Evolutionary conservation across 2,329 filamentous ascomycete species (phyloP).

Genomic region (Macrophomina pseudophaseolina): DNA sequence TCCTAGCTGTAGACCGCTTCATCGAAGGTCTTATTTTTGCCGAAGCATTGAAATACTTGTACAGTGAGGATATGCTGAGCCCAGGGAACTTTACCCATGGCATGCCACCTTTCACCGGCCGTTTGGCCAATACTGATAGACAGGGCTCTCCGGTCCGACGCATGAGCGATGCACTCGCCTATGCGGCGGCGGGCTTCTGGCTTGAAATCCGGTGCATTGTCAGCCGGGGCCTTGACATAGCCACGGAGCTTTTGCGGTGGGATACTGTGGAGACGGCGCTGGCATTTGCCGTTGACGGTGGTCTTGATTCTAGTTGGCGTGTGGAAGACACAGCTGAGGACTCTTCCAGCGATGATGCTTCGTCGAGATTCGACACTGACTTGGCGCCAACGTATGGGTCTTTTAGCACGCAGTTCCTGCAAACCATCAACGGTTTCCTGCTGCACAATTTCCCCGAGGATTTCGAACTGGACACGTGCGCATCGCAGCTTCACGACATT

Average conservation of each 20-base stretch:
- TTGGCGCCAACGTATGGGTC: slow-evolving; percentile 54
- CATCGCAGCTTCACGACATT: slow-evolving; percentile 52
- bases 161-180: slow-evolving; percentile 57
- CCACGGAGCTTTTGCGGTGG: slow-evolving; percentile 64
- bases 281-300: slow-evolving; percentile 61
- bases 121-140: slow-evolving; percentile 32
- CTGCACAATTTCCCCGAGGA: slow-evolving; percentile 63
- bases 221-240: slow-evolving; percentile 64
- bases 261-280: slow-evolving; percentile 66
- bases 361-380: slow-evolving; percentile 26
- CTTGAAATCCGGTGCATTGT: slow-evolving; percentile 62
- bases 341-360: slow-evolving; percentile 36
- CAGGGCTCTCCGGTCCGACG: slow-evolving; percentile 41
- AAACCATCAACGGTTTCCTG: slow-evolving; percentile 63
- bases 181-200: slow-evolving; percentile 66
- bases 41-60: slow-evolving; percentile 44
- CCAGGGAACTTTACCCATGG: slow-evolving; percentile 38
- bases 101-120: slow-evolving; percentile 36
- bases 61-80: slow-evolving; percentile 41
- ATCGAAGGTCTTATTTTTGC: slow-evolving; percentile 31
- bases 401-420: slow-evolving; percentile 61
- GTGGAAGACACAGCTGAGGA: slow-evolving; percentile 33
- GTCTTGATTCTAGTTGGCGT: slow-evolving; percentile 45
- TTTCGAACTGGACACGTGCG: slow-evolving; percentile 63
- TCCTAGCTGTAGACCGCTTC: slow-evolving; percentile 22